Conservation (phyloP, 1,139 yeast species). For the Taphrina communis region DNA sequence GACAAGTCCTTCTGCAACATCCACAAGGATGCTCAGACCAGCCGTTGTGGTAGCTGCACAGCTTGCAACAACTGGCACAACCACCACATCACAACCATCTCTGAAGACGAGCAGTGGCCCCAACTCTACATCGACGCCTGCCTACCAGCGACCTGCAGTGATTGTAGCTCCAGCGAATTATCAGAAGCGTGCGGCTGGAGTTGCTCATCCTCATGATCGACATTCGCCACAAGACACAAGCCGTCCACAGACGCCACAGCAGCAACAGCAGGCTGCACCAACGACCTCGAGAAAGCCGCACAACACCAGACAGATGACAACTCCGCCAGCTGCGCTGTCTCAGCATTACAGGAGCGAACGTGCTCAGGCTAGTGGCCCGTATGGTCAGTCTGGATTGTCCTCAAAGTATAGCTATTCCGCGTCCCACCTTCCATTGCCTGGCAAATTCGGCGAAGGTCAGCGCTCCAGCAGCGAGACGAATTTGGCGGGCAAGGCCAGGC, state of each 20-base stretch:
- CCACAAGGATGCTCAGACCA: neutral
- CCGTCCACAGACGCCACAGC: slow-evolving; percentile 17
- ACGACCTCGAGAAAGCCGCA: neutral
- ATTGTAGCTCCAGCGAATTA: neutral
- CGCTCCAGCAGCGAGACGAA: slow-evolving; percentile 38
- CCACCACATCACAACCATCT: neutral
- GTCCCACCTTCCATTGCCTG: slow-evolving; percentile 27
- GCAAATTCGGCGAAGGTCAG: neutral
- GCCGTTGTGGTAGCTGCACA: neutral
- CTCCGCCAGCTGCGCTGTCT: slow-evolving; percentile 37
- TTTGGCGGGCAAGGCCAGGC: slow-evolving; percentile 4
- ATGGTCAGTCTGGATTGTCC: slow-evolving; percentile 9
- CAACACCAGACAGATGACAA: slow-evolving; percentile 24
- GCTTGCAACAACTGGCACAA: neutral
- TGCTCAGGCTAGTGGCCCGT: neutral
- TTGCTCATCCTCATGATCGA: neutral
- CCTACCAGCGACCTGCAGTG: neutral
- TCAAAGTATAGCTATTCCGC: slow-evolving; percentile 19
- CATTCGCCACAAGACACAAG: neutral
- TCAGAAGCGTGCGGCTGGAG: slow-evolving; percentile 5
- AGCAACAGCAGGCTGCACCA: neutral
- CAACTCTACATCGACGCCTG: neutral
- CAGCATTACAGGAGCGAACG: slow-evolving; percentile 31
- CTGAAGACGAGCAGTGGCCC: neutral
- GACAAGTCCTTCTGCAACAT: neutral